Evolutionary conservation across 179 eudicot genomes (phyloP), one percentile per base, ranked within the genome.

Genomic region (Silene noctiflora): DNA sequence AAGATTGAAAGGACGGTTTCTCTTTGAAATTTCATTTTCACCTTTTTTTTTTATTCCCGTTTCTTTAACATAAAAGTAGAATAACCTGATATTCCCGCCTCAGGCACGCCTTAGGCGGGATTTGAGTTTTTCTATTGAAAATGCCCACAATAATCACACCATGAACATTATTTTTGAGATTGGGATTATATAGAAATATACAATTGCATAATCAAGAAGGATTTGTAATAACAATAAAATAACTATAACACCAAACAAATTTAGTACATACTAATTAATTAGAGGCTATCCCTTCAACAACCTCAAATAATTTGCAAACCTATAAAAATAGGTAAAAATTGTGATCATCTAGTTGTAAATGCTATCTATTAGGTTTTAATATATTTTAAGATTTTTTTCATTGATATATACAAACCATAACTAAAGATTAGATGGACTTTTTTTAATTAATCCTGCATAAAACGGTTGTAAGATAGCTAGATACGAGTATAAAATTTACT

Each of bases 261-360:
- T 24, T 63, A 64, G 68, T 12, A 64, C 68, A 64, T 13, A 27
- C 68, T 64, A 64, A 64, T 64, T 64, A 27, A 62, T 21, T 11
- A 24, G 39, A 8, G 39, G 68, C 33, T 51, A 13, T 64, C 9
- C 27, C 6, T 22, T 64, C n/a, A 64, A 21, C 19, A 64, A 64
- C 68, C 68, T 64, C 39, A 24, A 64, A 64, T 64, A 64, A 64
- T 0, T 27, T 64, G 68, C 35, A 64, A 64, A 25, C 0, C 33
- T 64, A 20, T 64, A 64, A 9, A 64, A 22, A 22, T 64, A 64
- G 68, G 39, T 25, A 16, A 29, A 1, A 25, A 0, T 24, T 64
- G 16, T 25, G 29, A 22, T 64, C 39, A 64, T 14, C 68, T 64
- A 64, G 35, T 16, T 64, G 68, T 64, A 63, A 48, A 48, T 48